Conservation (phyloP, 306 rosid genomes). For the Trifolium fragiferum region DNA sequence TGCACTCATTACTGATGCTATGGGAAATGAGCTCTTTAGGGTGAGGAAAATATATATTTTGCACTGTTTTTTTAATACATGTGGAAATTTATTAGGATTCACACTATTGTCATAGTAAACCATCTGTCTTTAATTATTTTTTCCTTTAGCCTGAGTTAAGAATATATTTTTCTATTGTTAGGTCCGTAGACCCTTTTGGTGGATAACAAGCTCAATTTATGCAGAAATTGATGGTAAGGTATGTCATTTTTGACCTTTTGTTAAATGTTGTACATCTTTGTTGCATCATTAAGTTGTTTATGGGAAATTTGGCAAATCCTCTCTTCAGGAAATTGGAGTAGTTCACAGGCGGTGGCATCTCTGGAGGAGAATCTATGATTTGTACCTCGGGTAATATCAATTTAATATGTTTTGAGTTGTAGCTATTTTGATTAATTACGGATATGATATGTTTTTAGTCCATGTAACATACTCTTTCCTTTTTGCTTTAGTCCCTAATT, state of each 20-base stretch:
- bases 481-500: neutral
- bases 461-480: neutral
- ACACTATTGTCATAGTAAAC: slow-evolving; percentile 6
- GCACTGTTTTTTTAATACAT: slow-evolving; percentile 16
- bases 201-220: slow-evolving; percentile 96
- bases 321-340: slow-evolving; percentile 87
- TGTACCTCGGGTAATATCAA: slow-evolving; percentile 85
- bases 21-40: slow-evolving; percentile 84
- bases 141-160: slow-evolving; percentile 42
- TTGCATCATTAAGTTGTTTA: slow-evolving; percentile 16
- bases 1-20: slow-evolving; percentile 81
- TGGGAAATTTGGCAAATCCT: slow-evolving; percentile 32
- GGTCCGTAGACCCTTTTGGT: slow-evolving; percentile 99
- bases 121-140: slow-evolving; percentile 23
- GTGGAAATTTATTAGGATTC: neutral
- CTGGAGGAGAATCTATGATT: slow-evolving; percentile 94
- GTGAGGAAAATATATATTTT: slow-evolving; percentile 54
- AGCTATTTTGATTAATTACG: neutral
- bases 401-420: slow-evolving; percentile 23
- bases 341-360: slow-evolving; percentile 98
- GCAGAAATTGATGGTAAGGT: slow-evolving; percentile 96
- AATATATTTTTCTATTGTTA: slow-evolving; percentile 43
- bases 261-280: slow-evolving; percentile 18
- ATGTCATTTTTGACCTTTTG: slow-evolving; percentile 37
- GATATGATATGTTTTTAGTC: neutral